These are phyloP conservation scores for Mallotus repandus DNA, from an alignment of 441 rosid species.

Conservation along the genomic window DNA sequence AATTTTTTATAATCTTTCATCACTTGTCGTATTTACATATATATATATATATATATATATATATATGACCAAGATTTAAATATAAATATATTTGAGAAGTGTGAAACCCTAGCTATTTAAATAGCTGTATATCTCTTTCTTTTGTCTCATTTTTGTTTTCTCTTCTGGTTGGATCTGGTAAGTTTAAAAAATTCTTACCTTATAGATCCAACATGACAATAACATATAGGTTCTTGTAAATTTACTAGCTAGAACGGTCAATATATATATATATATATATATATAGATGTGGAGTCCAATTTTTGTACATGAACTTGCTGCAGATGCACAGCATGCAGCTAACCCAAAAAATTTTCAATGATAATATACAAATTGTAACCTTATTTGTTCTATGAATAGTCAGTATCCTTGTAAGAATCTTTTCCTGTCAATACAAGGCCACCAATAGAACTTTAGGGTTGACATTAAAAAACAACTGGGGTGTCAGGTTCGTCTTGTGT, in stretches of 20 bases:
- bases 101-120: slow-evolving; percentile 3
- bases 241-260: slow-evolving; percentile 1
- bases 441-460: slow-evolving; percentile 37
- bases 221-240: neutral
- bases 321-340: neutral
- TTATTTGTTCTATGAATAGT: slow-evolving; percentile 34
- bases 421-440: slow-evolving; percentile 35
- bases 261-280: neutral
- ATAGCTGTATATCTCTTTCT: neutral
- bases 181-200: neutral
- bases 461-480: slow-evolving; percentile 34
- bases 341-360: slow-evolving; percentile 15
- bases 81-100: neutral
- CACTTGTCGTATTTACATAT: too few species aligned
- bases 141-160: slow-evolving; percentile 17
- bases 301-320: slow-evolving; percentile 10
- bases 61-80: too few species aligned
- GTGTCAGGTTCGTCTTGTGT: slow-evolving; percentile 32
- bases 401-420: slow-evolving; percentile 52
- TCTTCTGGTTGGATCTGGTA: slow-evolving; percentile 19
- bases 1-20: neutral
- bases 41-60: too few species aligned
- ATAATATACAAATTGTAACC: slow-evolving; percentile 17
- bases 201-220: neutral
- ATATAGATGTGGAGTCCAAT: neutral